phyloP scores from a whole-genome alignment of 768 basidiomycete species.

The Auricularia heimuer region DNA sequence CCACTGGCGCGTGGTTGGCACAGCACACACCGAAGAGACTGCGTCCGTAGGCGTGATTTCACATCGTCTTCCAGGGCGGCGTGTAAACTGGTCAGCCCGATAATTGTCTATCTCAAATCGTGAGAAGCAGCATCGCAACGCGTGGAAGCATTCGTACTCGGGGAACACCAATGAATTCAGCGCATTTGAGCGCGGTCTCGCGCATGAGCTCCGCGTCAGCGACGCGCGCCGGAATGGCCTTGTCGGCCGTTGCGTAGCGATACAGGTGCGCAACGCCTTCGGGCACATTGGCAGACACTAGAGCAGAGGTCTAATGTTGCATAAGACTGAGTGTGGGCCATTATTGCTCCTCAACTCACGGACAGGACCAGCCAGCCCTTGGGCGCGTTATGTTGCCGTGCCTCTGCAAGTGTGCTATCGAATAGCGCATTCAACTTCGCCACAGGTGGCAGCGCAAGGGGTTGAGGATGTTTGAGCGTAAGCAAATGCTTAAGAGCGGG shows the following conservation, averaged over 20 bases:
- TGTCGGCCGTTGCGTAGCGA: constrained; percentile 52
- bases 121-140: background rate
- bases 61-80: constrained; percentile 77
- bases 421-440: constrained; percentile 47
- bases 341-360: constrained; percentile 31
- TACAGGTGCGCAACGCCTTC: constrained; percentile 72
- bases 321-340: constrained; percentile 12
- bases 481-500: constrained; percentile 62
- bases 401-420: constrained; percentile 53
- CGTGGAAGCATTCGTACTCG: constrained; percentile 39
- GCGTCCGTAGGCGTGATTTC: constrained; percentile 54
- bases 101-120: constrained; percentile 50
- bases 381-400: constrained; percentile 51
- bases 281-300: constrained; percentile 75
- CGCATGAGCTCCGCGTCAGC: constrained; percentile 77
- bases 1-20: background rate
- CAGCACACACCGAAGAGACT: constrained; percentile 50
- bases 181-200: constrained; percentile 81
- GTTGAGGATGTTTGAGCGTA: constrained; percentile 54
- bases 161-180: constrained; percentile 82
- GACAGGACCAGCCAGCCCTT: constrained; percentile 76
- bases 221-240: constrained; percentile 44
- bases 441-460: constrained; percentile 46
- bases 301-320: constrained; percentile 58
- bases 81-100: constrained; percentile 66